phyloP scores from a whole-genome alignment of 2,329 filamentous ascomycete species.

The Calonectria hawksworthii region DNA sequence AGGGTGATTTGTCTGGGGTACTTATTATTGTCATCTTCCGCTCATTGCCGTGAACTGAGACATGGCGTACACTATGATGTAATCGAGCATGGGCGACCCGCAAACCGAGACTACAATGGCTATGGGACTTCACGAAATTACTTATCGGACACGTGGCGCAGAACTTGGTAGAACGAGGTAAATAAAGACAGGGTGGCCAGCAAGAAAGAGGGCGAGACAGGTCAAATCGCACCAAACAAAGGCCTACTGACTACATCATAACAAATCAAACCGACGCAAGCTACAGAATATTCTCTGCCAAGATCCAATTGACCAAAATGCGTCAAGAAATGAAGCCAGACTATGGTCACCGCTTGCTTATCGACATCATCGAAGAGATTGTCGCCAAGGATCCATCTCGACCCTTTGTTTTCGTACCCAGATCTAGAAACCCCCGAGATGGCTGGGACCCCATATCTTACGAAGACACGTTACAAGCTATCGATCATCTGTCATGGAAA shows the following conservation, averaged over 20 bases:
- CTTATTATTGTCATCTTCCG: too few relatives aligned
- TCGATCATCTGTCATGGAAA: background rate
- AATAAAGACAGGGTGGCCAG: background rate
- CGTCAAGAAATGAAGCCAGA: background rate
- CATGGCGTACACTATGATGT: background rate
- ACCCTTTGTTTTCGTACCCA: background rate
- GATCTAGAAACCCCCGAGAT: background rate
- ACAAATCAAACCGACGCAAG: background rate
- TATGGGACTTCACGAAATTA: background rate
- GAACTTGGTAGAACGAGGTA: background rate
- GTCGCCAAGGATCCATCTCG: background rate
- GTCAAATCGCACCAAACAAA: background rate
- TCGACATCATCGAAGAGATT: slow-evolving; percentile 4
- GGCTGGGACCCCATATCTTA: slow-evolving; percentile 14
- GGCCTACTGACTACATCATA: background rate
- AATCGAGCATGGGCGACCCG: background rate
- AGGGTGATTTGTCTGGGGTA: too few relatives aligned
- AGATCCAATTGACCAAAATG: background rate
- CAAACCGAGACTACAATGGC: background rate
- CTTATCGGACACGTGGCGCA: background rate
- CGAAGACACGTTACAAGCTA: background rate
- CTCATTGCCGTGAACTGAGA: background rate
- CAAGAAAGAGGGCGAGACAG: background rate
- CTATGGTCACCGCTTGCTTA: background rate
- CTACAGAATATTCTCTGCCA: background rate